Percentiles rank a stretch among this genome's conserved stretches.
These are phyloP conservation scores for Blastocystis hominis DNA, from an alignment of 352 stramenopile species.

Conservation along the genomic window DNA sequence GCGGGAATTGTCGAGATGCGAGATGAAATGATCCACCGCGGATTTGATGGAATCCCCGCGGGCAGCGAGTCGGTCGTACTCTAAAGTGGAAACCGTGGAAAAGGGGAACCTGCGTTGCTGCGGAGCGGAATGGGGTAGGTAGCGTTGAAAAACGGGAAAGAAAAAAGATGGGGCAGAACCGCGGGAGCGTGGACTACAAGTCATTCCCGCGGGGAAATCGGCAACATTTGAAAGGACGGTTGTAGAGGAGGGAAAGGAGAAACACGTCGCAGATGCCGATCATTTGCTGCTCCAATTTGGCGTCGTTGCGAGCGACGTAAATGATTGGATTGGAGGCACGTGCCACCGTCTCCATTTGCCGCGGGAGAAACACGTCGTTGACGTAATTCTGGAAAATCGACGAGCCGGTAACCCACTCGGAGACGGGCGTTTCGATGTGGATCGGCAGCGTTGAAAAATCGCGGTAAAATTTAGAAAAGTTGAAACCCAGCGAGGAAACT, in stretches of 20 bases:
- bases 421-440: neutral
- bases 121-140: neutral
- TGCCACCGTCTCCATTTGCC: neutral
- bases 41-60: neutral
- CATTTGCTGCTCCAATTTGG: neutral
- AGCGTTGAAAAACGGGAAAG: neutral
- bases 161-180: neutral
- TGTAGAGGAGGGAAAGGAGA: neutral
- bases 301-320: neutral
- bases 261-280: slow-evolving; percentile 18
- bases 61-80: neutral
- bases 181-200: neutral
- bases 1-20: neutral
- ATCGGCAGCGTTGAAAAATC: neutral
- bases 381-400: neutral
- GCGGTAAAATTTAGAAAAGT: neutral
- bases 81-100: neutral
- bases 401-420: neutral
- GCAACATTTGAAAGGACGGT: neutral
- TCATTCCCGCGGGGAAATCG: neutral
- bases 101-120: neutral
- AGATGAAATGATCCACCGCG: neutral
- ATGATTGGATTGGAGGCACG: neutral
- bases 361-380: neutral
- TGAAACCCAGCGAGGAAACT: neutral